These are phyloP conservation scores for Fonsecaea multimorphosa DNA, from an alignment of 2,329 filamentous ascomycete species.

Conservation along the genomic window DNA sequence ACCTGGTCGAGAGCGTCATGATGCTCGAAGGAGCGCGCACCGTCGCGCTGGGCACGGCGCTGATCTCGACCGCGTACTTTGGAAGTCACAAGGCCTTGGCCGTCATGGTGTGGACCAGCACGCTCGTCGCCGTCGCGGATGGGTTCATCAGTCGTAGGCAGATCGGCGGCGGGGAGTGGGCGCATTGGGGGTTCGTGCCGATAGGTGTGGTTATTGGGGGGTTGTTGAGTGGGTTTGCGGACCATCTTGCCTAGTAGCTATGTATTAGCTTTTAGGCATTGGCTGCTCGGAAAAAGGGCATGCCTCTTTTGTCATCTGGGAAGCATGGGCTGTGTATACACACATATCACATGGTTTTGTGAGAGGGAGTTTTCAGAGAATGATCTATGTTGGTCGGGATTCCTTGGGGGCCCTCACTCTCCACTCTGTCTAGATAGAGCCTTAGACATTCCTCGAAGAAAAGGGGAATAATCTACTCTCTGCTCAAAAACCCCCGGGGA, in stretches of 20 bases:
- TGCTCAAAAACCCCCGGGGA: too few relatives aligned
- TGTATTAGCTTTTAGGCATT: too few relatives aligned
- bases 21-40: conserved; percentile 18
- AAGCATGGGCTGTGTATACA: neutral
- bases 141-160: conserved; percentile 13
- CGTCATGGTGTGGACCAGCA: neutral
- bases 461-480: neutral
- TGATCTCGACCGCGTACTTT: conserved; percentile 7
- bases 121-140: conserved; percentile 10
- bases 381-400: too few relatives aligned
- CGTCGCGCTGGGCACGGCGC: conserved; percentile 4
- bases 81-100: conserved; percentile 7
- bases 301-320: neutral
- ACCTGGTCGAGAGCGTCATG: conserved; percentile 16
- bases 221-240: conserved; percentile 14
- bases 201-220: conserved; percentile 5
- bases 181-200: conserved; percentile 14
- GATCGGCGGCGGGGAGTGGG: conserved; percentile 19
- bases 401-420: neutral
- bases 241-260: neutral
- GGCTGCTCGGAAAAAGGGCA: neutral
- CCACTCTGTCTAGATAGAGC: neutral
- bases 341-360: neutral
- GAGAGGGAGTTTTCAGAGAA: neutral
- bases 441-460: neutral